Evolutionary conservation across 2,329 filamentous ascomycete genomes (phyloP), one percentile per base, ranked within the genome.

Genomic region (Cordyceps militaris): DNA sequence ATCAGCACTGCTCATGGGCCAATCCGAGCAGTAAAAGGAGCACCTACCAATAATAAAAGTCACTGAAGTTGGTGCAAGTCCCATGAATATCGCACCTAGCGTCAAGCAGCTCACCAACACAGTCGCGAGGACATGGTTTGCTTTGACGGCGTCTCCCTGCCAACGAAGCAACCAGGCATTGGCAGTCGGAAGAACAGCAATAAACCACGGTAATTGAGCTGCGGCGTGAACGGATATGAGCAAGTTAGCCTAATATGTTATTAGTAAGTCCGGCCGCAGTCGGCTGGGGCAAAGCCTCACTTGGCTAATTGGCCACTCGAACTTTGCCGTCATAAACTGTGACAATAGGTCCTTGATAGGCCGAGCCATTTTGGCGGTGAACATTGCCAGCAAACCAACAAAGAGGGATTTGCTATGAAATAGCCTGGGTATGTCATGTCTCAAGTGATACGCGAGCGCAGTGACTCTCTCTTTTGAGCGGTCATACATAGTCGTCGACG

Each of bases 321-420:
- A 56, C 43, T 56, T 56, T 10, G 23, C n/a, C 13, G 42, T 38
- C 43, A 56, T 47, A 23, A 56, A 56, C 28, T 56, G 53, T 11
- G 26, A 7, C 21, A 40, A 10, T 1, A 56, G 30, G 7, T 56
- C 53, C 16, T 38, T 19, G 4, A 56, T n/a, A 16, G 53, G 53
- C 2, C 53, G 28, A 16, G 24, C 32, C 28, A 56, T 48, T 23
- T 56, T 47, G 3, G 42, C 44, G 6, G 21, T 23, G 4, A 56
- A 10, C 9, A 49, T 40, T 23, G 53, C 53, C 3, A 30, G 3
- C 4, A 56, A 21, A 1, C 23, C 43, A 48, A 56, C 11, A 11
- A 56, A 7, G 4, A 56, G 38, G 1, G 32, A 13, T 3, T 30
- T 38, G 10, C 23, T 48, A 13, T 21, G 10, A 9, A 56, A 42